Percentiles rank a stretch among this genome's conserved stretches.
These are phyloP conservation scores for Excoecaria agallocha DNA, from an alignment of 345 rosid genomes.

Conservation along the genomic window DNA sequence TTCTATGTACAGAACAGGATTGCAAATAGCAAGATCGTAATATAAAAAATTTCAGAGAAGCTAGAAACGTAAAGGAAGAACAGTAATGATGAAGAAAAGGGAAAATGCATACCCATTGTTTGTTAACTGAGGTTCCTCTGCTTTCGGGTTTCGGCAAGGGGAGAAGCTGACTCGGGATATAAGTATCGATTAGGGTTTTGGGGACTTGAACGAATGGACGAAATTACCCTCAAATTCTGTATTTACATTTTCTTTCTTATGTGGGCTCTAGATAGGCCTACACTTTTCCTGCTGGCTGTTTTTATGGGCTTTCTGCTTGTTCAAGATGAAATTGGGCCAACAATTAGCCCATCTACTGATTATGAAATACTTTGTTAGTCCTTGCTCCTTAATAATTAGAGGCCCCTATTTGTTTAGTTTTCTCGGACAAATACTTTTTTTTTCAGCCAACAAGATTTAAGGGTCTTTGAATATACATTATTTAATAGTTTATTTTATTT, in stretches of 20 bases:
- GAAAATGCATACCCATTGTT: slow-evolving; percentile 40
- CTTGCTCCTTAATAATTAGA: too few relatives aligned
- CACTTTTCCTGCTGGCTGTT: too few relatives aligned
- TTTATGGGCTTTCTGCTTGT: too few relatives aligned
- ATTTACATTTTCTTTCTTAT: neutral
- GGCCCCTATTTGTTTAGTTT: too few relatives aligned
- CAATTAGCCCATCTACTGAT: too few relatives aligned
- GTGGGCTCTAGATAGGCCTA: neutral
- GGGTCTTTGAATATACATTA: too few relatives aligned
- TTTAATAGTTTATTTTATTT: too few relatives aligned
- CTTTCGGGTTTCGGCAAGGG: slow-evolving; percentile 22
- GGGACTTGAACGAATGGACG: slow-evolving; percentile 5
- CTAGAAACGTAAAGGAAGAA: neutral
- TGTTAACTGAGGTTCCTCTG: slow-evolving; percentile 16
- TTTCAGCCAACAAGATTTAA: too few relatives aligned
- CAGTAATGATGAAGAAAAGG: neutral
- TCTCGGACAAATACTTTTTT: too few relatives aligned
- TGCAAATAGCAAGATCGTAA: neutral
- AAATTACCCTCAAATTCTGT: neutral
- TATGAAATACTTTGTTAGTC: too few relatives aligned
- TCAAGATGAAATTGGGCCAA: too few relatives aligned
- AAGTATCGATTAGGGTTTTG: slow-evolving; percentile 32
- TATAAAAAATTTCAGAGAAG: neutral
- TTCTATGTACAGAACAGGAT: neutral
- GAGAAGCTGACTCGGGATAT: slow-evolving; percentile 3